Percentiles rank a stretch among this genome's conserved stretches.
phyloP scores from a whole-genome alignment of 345 rosid genomes.

The Corymbia maculata region DNA sequence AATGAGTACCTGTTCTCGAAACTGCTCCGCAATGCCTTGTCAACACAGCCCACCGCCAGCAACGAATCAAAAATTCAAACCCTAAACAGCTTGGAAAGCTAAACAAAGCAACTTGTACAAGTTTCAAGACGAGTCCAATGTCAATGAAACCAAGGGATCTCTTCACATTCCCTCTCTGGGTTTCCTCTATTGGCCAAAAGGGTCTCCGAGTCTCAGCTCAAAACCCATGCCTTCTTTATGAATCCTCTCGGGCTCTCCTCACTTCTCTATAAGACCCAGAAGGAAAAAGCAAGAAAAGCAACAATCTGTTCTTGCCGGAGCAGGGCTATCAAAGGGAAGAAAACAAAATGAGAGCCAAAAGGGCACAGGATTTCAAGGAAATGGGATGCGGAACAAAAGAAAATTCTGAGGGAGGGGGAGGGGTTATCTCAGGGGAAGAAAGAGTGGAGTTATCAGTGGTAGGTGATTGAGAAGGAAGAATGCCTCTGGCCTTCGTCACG shows the following conservation, averaged over 20 bases:
- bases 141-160: not conserved
- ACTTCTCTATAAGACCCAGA: not conserved
- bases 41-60: slow-evolving; percentile 1
- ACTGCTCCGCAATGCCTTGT: not conserved
- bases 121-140: slow-evolving; percentile 12
- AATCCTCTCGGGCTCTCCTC: not conserved
- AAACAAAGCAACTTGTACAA: not conserved
- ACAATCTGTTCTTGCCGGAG: not conserved
- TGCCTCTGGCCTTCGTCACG: not conserved
- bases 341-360: not conserved
- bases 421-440: slow-evolving; percentile 8
- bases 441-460: slow-evolving; percentile 43
- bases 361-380: not conserved
- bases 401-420: not conserved
- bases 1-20: not conserved
- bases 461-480: slow-evolving; percentile 20
- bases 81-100: not conserved
- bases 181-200: slow-evolving; percentile 1
- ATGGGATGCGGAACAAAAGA: not conserved
- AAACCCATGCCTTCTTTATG: not conserved
- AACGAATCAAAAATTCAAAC: slow-evolving; percentile 1
- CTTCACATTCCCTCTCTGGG: slow-evolving; percentile 24
- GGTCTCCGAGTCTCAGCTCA: not conserved
- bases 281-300: not conserved
- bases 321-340: not conserved